Conservation (phyloP, 2,329 filamentous ascomycete species). For the Gnomoniopsis smithogilvyi region DNA sequence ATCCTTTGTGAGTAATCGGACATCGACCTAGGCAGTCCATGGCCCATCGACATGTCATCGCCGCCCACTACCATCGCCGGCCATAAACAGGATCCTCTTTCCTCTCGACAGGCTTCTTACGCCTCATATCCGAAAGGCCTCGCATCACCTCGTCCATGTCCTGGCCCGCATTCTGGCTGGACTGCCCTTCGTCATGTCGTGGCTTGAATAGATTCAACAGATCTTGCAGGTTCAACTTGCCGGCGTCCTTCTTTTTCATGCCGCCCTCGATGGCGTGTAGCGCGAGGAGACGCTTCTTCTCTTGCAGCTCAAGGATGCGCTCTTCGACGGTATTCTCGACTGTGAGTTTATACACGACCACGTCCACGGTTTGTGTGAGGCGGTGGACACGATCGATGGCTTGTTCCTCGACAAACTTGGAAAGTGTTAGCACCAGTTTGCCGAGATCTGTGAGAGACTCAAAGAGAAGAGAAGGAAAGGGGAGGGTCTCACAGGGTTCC, state of each 20-base stretch:
- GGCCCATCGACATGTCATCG: not conserved
- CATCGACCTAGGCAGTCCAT: too few relatives aligned
- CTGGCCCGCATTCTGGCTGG: conserved; percentile 20
- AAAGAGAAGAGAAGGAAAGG: not conserved
- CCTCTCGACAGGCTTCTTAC: conserved; percentile 24
- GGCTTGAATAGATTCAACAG: conserved; percentile 84
- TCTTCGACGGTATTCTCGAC: conserved; percentile 86
- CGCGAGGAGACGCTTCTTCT: conserved; percentile 90
- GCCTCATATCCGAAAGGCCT: conserved; percentile 15
- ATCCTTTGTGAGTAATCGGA: not conserved
- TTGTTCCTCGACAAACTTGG: conserved; percentile 92
- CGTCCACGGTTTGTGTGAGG: conserved; percentile 93
- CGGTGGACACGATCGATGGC: conserved; percentile 97
- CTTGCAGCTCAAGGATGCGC: conserved; percentile 89
- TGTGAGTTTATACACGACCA: conserved; percentile 92
- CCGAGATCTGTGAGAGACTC: too few relatives aligned
- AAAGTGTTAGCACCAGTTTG: too few relatives aligned
- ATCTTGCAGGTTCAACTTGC: conserved; percentile 89
- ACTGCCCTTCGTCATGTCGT: conserved; percentile 34
- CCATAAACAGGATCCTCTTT: conserved; percentile 40
- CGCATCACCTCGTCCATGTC: conserved; percentile 21
- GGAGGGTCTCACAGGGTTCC: conserved; percentile 72
- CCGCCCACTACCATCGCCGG: conserved; percentile 33
- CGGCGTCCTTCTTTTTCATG: conserved; percentile 60
- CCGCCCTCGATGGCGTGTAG: conserved; percentile 84